Base-by-base conservation (phyloP, 768 basidiomycete genomes). In the Auricularia heimuer region DNA sequence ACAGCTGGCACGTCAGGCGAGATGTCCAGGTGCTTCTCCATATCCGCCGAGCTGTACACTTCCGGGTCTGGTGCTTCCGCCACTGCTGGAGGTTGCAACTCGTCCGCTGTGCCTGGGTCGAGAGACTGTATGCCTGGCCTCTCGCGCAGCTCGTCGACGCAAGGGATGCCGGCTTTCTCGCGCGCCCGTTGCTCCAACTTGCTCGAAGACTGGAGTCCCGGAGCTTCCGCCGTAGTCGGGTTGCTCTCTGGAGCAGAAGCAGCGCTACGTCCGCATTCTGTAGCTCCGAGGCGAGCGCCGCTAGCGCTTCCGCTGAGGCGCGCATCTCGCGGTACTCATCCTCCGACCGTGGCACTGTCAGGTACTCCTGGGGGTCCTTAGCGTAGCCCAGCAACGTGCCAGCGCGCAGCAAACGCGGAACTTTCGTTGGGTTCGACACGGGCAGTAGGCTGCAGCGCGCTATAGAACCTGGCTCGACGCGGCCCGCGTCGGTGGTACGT, bases 1-100 rank as follows among this genome's bases (percentile, higher is more conserved):
- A 65, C 63, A 1, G 33, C 34, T 0, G 70, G 68, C 1, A 73
- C 63, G 61, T 73, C 69, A 0, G 66, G 65, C 0, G 70, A 68
- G 16, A 73, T 51, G 34, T 72, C 65, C 0, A 73, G 65, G 2
- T 64, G 35, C 8, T 58, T 35, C 3, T 68, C 33, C 3, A 70
- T 61, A 29, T 66, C 65, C 16, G 18, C 45, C 2, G 47, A 54
- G 16, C 18, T 35, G 35, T 66, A 36, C 11, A 64, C 67, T 11
- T 69, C 70, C 4, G 66, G 47, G 6, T 51, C 69, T 14, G 73
- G 73, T 0, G 67, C 61, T 16, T 70, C 73, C 0, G 69, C 62
- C 4, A 68, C 71, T 35, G 74, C 74, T 3, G 71, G 70, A 3
- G 70, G 68, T 4, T 70, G 68, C 4, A 71, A 69, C n/a, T 64